Conservation (phyloP, 2,329 filamentous ascomycete species). For the Pseudocercospora eumusae region DNA sequence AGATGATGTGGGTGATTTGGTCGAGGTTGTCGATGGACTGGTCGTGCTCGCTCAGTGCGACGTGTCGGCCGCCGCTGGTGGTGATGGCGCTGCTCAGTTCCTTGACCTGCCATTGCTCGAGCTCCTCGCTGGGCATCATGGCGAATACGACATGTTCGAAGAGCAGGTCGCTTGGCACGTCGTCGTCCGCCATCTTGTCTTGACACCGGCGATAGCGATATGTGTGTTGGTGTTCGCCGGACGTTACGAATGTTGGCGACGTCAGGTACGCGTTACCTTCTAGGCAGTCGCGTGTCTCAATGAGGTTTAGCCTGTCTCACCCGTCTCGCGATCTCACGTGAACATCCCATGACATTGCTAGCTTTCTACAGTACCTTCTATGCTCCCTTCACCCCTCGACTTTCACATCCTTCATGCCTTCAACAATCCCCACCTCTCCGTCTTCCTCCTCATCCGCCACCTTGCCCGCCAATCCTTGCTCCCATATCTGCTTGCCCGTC, state of each 20-base stretch:
- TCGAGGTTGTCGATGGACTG: conserved; percentile 42
- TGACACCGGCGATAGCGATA: not conserved
- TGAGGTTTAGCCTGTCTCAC: not conserved
- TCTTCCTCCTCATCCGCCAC: conserved; percentile 66
- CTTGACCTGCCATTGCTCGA: conserved; percentile 45
- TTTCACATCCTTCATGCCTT: conserved; percentile 70
- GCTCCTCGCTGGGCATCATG: conserved; percentile 45
- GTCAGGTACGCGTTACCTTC: not conserved
- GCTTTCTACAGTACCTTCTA: too few species aligned
- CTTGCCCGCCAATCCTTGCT: conserved; percentile 60
- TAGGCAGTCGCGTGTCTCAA: conserved; percentile 12
- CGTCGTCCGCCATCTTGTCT: conserved; percentile 20
- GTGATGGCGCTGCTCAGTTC: conserved; percentile 43
- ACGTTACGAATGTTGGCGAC: not conserved
- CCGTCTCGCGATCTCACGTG: conserved; percentile 1
- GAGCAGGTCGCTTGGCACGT: conserved; percentile 29
- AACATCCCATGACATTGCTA: too few species aligned
- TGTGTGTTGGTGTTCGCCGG: not conserved
- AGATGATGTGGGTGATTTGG: conserved; percentile 64
- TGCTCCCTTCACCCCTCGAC: conserved; percentile 46
- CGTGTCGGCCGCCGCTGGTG: conserved; percentile 52
- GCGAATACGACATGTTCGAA: conserved; percentile 47
- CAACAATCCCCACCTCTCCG: conserved; percentile 62
- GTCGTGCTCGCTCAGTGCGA: conserved; percentile 45
- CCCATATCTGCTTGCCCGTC: conserved; percentile 59